phyloP scores from a whole-genome alignment of 2,329 filamentous ascomycete genomes.

The Coniochaeta hoffmannii region DNA sequence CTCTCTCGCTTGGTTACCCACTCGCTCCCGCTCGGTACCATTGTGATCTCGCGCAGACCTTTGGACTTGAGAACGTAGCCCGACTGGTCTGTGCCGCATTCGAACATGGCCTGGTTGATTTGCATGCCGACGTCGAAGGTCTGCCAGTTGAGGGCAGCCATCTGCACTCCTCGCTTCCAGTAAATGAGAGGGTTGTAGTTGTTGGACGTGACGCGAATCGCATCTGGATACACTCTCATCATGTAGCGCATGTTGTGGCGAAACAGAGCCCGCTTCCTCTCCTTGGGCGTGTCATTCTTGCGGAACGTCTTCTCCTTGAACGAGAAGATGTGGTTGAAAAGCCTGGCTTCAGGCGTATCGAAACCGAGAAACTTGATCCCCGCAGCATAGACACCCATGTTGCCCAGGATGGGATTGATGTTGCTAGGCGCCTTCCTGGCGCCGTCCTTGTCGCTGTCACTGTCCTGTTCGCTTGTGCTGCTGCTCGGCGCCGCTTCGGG shows the following conservation, averaged over 20 bases:
- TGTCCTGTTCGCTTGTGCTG: slow-evolving; percentile 75
- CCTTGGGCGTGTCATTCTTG: slow-evolving; percentile 66
- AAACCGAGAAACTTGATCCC: slow-evolving; percentile 81
- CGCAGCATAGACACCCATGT: slow-evolving; percentile 70
- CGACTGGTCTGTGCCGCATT: slow-evolving; percentile 74
- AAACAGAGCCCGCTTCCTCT: slow-evolving; percentile 70
- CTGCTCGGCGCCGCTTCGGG: slow-evolving; percentile 44
- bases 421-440: slow-evolving; percentile 67
- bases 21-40: slow-evolving; percentile 47
- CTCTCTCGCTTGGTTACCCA: slow-evolving; percentile 62
- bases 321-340: slow-evolving; percentile 91
- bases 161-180: slow-evolving; percentile 94
- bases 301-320: slow-evolving; percentile 87
- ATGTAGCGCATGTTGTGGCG: slow-evolving; percentile 87
- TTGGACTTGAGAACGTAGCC: slow-evolving; percentile 93
- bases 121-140: slow-evolving; percentile 95
- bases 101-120: slow-evolving; percentile 96
- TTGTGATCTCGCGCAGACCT: slow-evolving; percentile 67
- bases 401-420: slow-evolving; percentile 75
- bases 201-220: slow-evolving; percentile 72
- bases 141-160: slow-evolving; percentile 98
- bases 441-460: slow-evolving; percentile 48
- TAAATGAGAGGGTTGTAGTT: slow-evolving; percentile 94
- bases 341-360: slow-evolving; percentile 67
- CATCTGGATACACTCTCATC: slow-evolving; percentile 90